Conservation (phyloP, 192 early-diverging fungal species). For the Powellomyces hirtus region DNA sequence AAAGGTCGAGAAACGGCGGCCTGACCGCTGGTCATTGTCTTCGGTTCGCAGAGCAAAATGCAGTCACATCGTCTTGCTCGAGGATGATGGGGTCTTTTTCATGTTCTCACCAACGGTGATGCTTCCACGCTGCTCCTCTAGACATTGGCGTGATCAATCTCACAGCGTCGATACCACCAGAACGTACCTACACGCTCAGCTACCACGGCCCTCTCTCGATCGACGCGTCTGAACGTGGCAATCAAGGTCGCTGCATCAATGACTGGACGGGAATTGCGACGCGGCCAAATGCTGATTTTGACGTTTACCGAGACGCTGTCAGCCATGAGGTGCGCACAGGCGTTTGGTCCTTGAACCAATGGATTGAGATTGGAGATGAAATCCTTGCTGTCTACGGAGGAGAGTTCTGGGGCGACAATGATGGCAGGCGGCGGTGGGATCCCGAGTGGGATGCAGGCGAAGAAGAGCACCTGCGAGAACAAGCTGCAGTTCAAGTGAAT, state of each 20-base stretch:
- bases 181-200: neutral
- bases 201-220: conserved; percentile 1
- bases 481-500: no score
- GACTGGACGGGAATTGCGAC: conserved; percentile 39
- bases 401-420: neutral
- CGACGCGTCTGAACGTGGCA: conserved; percentile 4
- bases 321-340: conserved; percentile 35
- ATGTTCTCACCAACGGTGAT: no score
- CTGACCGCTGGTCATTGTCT: no score
- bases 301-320: conserved; percentile 13
- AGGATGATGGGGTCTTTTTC: no score
- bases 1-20: neutral
- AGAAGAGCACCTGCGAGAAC: no score
- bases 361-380: conserved; percentile 36
- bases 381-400: conserved; percentile 25
- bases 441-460: conserved; percentile 1
- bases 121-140: no score
- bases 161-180: neutral
- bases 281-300: conserved; percentile 46
- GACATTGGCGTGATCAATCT: neutral
- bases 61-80: no score
- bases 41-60: no score
- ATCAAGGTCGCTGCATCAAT: conserved; percentile 47
- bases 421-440: neutral
- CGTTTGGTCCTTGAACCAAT: conserved; percentile 16